Base-by-base conservation (phyloP, 805 yeast genomes). In the Debaryomyces hansenii region DNA sequence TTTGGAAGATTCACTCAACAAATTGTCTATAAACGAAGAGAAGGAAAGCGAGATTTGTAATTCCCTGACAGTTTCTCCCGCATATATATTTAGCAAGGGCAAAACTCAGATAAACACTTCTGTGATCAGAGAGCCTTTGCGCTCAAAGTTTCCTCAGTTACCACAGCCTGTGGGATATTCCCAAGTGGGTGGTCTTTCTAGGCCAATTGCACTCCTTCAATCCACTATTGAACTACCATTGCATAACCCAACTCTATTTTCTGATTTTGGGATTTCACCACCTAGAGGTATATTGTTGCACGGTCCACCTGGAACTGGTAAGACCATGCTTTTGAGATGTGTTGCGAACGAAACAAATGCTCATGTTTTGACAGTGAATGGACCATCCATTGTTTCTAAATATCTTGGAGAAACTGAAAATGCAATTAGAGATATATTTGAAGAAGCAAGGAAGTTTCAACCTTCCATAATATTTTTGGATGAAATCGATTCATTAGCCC, bases 231-330 rank as follows among this genome's bases (percentile, higher is more conserved):
- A 87, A 44, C 72, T 92, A 2, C 97, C 99, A 0, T 72, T 94
- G 20, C 82, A 84, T 49, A 81, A 81, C 46, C 96, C 97, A 0
- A 75, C 78, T 5, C 66, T 90, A 28, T 92, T 91, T 57, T 75
- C 84, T 6, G 82, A 87, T 45, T 94, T 92, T 69, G 90, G 92
- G n/a, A 85, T 90, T 15, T 77, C 85, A 7, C 97, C 99, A 7
- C 97, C 97, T 11, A 74, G 97, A 47, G 99, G 99, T 31, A 82
- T 92, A n/a, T 69, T 92, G 12, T 67, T 92, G 10, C 96, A 92
- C 67, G 99, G 99, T 0, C 96, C 97, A 2, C 94, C 98, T 2
- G 99, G 99, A 3, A 92, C 97, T 0, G 99, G 99, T 42, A 92
- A 92, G 63, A 87, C 97, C 0, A 81, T 91, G 89, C 74, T 94